Evolutionary conservation across 495 filamentous ascomycete genomes (phyloP).

Genomic region (Aspergillus ellipticus): DNA sequence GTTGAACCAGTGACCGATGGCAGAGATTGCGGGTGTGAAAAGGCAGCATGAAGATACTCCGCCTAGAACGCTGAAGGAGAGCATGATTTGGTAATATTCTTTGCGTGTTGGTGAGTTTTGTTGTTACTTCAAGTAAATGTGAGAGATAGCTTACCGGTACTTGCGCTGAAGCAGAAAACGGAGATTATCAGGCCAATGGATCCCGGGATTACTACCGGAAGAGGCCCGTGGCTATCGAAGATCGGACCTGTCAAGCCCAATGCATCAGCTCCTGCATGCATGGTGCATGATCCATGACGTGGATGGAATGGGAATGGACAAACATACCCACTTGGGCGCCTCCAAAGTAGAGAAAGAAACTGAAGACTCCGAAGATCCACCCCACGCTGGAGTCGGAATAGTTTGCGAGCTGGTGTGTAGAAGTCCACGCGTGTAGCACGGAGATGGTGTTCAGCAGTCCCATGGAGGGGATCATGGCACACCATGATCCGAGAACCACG

Average conservation of each 20-base stretch:
- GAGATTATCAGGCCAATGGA: constrained; percentile 27
- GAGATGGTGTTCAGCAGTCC: constrained; percentile 68
- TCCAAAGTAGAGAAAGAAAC: constrained; percentile 53
- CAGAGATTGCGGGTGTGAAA: constrained; percentile 60
- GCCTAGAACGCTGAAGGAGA: constrained; percentile 37
- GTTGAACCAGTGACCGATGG: constrained; percentile 67
- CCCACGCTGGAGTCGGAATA: constrained; percentile 59
- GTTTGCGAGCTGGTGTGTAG: constrained; percentile 48
- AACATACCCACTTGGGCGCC: constrained; percentile 34
- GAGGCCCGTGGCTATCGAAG: constrained; percentile 26
- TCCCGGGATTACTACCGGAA: constrained; percentile 24
- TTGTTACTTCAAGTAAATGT: not conserved
- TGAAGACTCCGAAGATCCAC: constrained; percentile 70
- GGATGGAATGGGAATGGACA: no score
- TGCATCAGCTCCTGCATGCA: not conserved
- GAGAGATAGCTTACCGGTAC: not conserved
- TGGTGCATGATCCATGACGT: no score
- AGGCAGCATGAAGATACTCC: constrained; percentile 40
- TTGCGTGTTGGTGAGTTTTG: constrained; percentile 39
- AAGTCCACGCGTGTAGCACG: constrained; percentile 56
- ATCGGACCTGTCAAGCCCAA: constrained; percentile 21
- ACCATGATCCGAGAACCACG: constrained; percentile 61
- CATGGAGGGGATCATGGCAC: constrained; percentile 58
- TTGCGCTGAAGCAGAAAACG: constrained; percentile 14
- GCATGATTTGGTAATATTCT: constrained; percentile 44